Evolutionary conservation across 2,329 filamentous ascomycete genomes (phyloP).

Genomic region (Colletotrichum sp.): DNA sequence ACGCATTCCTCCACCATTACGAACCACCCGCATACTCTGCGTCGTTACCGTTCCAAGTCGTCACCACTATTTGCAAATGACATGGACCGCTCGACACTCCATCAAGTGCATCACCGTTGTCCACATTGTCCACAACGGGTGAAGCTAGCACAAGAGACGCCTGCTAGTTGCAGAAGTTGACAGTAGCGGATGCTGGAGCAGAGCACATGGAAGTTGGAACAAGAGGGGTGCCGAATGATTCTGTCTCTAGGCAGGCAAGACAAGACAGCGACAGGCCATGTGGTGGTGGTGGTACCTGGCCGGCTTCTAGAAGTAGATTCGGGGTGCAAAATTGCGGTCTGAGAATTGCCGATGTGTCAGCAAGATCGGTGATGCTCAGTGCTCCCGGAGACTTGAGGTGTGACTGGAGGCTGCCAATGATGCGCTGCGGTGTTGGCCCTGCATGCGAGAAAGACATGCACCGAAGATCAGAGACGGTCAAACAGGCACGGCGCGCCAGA

Average conservation of each 20-base stretch:
- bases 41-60: not conserved
- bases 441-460: not conserved
- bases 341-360: not conserved
- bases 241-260: not conserved
- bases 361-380: not conserved
- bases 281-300: not conserved
- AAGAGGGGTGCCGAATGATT: not conserved
- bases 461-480: not conserved
- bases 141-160: not conserved
- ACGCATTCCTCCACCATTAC: constrained; percentile 6
- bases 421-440: not conserved
- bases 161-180: not conserved
- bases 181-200: not conserved
- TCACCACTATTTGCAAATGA: not conserved
- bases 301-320: not conserved
- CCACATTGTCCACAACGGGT: not conserved
- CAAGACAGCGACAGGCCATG: not conserved
- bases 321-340: not conserved
- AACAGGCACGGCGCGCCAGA: not conserved
- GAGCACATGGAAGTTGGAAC: not conserved
- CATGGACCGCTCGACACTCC: not conserved
- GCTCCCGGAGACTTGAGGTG: not conserved
- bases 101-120: not conserved
- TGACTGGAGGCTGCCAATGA: not conserved
- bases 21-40: not conserved